These are phyloP conservation scores for Cyberlindnera maritima DNA, from an alignment of 805 yeast species.

Conservation along the genomic window DNA sequence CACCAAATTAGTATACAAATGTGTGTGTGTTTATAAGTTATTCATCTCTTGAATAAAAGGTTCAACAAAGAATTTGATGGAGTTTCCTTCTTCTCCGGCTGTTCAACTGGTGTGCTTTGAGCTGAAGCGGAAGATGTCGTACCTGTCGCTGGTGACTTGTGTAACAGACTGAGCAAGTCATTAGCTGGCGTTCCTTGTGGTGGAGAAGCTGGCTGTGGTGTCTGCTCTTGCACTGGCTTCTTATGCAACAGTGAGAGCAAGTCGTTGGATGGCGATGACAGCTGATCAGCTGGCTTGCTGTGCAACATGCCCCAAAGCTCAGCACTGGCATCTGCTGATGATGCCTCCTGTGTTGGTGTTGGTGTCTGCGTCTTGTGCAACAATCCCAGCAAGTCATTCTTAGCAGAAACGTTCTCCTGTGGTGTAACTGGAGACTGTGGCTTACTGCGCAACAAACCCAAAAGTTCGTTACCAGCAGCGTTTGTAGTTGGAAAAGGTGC, in stretches of 20 bases:
- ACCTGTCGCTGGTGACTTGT: conserved; percentile 10
- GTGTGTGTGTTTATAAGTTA: too few relatives aligned
- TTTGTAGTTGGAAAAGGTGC: not conserved
- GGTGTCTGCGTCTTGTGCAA: conserved; percentile 10
- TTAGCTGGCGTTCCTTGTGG: conserved; percentile 18
- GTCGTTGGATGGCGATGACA: conserved; percentile 8
- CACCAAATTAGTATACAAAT: not conserved
- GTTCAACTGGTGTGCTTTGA: not conserved
- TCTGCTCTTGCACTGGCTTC: conserved; percentile 4
- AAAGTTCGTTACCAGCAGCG: conserved; percentile 11
- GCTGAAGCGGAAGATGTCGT: not conserved
- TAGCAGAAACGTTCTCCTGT: conserved; percentile 5
- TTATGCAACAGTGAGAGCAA: conserved; percentile 10
- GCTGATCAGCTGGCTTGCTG: not conserved
- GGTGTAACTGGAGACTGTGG: conserved; percentile 3
- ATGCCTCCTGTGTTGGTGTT: not conserved
- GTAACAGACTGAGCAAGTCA: conserved; percentile 21
- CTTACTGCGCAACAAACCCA: conserved; percentile 13
- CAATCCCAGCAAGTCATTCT: conserved; percentile 13
- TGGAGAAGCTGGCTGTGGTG: not conserved
- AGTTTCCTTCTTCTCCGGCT: conserved; percentile 1
- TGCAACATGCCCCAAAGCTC: conserved; percentile 1
- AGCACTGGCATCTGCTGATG: not conserved
- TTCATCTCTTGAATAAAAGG: conserved; percentile 13
- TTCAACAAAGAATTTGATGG: conserved; percentile 10